Conservation (phyloP, 768 basidiomycete species). For the Macrocybe gigantea region DNA sequence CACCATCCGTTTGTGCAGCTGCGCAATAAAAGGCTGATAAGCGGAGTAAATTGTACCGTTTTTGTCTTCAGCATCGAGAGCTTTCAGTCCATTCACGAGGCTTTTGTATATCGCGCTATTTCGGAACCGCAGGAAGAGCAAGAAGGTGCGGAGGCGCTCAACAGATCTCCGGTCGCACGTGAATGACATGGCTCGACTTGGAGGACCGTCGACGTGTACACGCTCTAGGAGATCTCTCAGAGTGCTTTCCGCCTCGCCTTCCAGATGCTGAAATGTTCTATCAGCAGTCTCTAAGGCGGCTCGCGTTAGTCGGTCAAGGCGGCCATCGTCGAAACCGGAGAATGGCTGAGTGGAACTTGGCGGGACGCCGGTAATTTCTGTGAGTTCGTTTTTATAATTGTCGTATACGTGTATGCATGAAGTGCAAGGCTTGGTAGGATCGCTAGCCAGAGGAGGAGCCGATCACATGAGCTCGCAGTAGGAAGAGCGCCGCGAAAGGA, state of each 20-base stretch:
- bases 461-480: not conserved
- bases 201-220: constrained; percentile 20
- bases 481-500: constrained; percentile 9
- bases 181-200: constrained; percentile 19
- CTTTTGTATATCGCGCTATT: constrained; percentile 43
- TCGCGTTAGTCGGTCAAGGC: too few relatives aligned
- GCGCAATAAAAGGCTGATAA: constrained; percentile 23
- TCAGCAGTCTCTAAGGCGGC: constrained; percentile 24
- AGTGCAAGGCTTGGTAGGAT: constrained; percentile 18
- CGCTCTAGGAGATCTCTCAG: constrained; percentile 29
- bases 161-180: constrained; percentile 21
- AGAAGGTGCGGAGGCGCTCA: constrained; percentile 41
- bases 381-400: constrained; percentile 43
- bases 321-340: too few relatives aligned
- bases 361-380: constrained; percentile 28
- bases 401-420: constrained; percentile 47
- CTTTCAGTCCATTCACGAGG: constrained; percentile 26
- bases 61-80: constrained; percentile 11
- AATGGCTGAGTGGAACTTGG: not conserved
- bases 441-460: constrained; percentile 7
- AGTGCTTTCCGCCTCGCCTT: constrained; percentile 33
- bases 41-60: constrained; percentile 20
- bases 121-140: constrained; percentile 52
- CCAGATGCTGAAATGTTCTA: constrained; percentile 34
- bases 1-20: constrained; percentile 24